Evolutionary conservation across 352 stramenopile genomes (phyloP).

Genomic region (Phytophthora quininea): DNA sequence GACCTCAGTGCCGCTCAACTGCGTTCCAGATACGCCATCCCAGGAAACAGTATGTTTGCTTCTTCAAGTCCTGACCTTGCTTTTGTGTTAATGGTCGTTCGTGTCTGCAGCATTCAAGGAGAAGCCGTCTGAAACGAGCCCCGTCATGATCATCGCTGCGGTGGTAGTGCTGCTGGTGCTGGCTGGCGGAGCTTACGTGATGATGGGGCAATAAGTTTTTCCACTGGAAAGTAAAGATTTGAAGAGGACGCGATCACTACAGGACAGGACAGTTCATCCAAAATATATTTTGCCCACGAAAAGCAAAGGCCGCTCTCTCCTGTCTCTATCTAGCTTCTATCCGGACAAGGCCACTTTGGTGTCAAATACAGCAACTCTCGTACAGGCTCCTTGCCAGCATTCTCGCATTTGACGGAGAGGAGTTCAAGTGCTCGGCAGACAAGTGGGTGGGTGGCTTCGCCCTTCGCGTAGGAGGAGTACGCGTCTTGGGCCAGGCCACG

Average conservation of each 20-base stretch:
- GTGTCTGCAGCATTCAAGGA: constrained; percentile 63
- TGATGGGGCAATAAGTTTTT: constrained; percentile 32
- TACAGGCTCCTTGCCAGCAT: constrained; percentile 10
- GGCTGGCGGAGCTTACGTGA: constrained; percentile 60
- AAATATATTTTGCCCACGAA: too few species aligned
- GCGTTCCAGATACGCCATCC: constrained; percentile 80
- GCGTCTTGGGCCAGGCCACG: constrained; percentile 34
- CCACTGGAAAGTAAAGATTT: not conserved
- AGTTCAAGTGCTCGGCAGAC: constrained; percentile 41
- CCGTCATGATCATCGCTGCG: constrained; percentile 55
- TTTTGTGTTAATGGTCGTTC: too few species aligned
- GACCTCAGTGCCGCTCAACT: constrained; percentile 82
- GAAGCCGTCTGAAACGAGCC: constrained; percentile 52
- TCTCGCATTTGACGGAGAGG: constrained; percentile 18
- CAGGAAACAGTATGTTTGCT: constrained; percentile 71
- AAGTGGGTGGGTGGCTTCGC: constrained; percentile 44
- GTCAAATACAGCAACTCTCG: constrained; percentile 55
- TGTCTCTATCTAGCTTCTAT: not conserved
- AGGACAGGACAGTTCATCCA: too few species aligned
- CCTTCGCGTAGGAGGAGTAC: constrained; percentile 16
- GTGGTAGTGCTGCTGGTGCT: constrained; percentile 57
- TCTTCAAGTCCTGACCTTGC: too few species aligned
- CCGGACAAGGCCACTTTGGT: constrained; percentile 37
- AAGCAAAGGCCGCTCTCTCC: not conserved
- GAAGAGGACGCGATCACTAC: too few species aligned